These are phyloP conservation scores for Tillandsia fasciculata DNA, from an alignment of 176 grass and related monocot genomes.

Conservation along the genomic window DNA sequence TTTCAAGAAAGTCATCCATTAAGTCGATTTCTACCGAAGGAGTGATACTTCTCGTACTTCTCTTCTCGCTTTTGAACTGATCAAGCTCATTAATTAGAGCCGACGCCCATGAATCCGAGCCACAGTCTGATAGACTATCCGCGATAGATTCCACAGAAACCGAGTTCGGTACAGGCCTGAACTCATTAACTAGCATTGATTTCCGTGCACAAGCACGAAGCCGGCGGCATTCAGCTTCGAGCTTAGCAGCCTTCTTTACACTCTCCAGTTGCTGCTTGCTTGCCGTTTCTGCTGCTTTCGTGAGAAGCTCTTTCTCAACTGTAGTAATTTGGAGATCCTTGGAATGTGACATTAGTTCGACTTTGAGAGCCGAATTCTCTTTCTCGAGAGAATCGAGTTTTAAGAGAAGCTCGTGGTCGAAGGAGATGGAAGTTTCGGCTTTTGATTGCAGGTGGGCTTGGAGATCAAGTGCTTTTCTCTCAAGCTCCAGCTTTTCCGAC, in stretches of 20 bases:
- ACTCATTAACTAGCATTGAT: slow-evolving; percentile 16
- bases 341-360: slow-evolving; percentile 20
- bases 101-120: slow-evolving; percentile 65
- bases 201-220: slow-evolving; percentile 29
- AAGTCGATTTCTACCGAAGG: slow-evolving; percentile 27
- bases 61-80: slow-evolving; percentile 62
- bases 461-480: slow-evolving; percentile 51
- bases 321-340: slow-evolving; percentile 40
- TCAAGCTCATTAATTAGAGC: slow-evolving; percentile 57
- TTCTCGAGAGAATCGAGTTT: slow-evolving; percentile 48
- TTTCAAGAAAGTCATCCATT: slow-evolving; percentile 82
- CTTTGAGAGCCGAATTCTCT: slow-evolving; percentile 57
- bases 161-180: slow-evolving; percentile 22
- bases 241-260: slow-evolving; percentile 62
- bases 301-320: slow-evolving; percentile 68
- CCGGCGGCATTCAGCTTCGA: slow-evolving; percentile 70
- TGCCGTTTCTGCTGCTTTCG: slow-evolving; percentile 62
- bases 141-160: slow-evolving; percentile 22
- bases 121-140: slow-evolving; percentile 45
- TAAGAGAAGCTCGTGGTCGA: slow-evolving; percentile 23
- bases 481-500: slow-evolving; percentile 51
- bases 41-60: slow-evolving; percentile 25
- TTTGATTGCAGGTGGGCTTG: slow-evolving; percentile 68
- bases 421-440: slow-evolving; percentile 27
- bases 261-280: slow-evolving; percentile 81